Conservation (phyloP, 1,139 yeast genomes). For the Candida labiduridarum region DNA sequence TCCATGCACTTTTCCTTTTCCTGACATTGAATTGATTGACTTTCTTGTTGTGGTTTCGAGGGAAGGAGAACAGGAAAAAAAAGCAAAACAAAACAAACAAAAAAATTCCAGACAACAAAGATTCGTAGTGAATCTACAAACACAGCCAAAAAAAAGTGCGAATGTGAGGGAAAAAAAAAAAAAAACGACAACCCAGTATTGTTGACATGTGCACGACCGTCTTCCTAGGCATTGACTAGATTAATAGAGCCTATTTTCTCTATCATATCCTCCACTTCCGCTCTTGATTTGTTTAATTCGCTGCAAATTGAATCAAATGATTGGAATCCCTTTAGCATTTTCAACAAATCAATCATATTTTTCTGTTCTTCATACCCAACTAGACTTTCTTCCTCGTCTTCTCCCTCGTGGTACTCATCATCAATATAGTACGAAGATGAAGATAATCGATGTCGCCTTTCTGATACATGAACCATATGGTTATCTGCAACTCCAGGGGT, state of each 20-base stretch:
- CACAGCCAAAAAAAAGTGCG: slow-evolving; percentile 8
- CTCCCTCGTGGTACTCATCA: slow-evolving; percentile 9
- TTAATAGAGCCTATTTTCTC: slow-evolving; percentile 47
- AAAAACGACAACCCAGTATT: neutral
- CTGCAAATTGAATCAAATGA: slow-evolving; percentile 77
- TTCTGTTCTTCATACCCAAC: slow-evolving; percentile 24
- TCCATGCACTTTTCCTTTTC: slow-evolving; percentile 90
- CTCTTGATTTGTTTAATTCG: slow-evolving; percentile 57
- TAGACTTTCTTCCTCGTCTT: slow-evolving; percentile 7
- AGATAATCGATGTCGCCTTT: slow-evolving; percentile 10
- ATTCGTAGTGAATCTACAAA: neutral
- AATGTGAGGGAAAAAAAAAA: slow-evolving; percentile 7
- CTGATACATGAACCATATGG: slow-evolving; percentile 6
- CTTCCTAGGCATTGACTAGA: slow-evolving; percentile 38
- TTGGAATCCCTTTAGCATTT: slow-evolving; percentile 58
- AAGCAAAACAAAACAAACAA: slow-evolving; percentile 9
- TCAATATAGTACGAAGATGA: slow-evolving; percentile 14
- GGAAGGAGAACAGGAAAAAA: slow-evolving; percentile 12
- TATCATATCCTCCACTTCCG: slow-evolving; percentile 55
- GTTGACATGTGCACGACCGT: neutral
- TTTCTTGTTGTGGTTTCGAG: slow-evolving; percentile 12
- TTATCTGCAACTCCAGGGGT: neutral
- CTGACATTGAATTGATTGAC: slow-evolving; percentile 56
- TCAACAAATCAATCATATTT: slow-evolving; percentile 33
- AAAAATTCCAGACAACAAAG: slow-evolving; percentile 6